phyloP scores from a whole-genome alignment of 2,329 filamentous ascomycete genomes.

The Arthrocladium fulminans region DNA sequence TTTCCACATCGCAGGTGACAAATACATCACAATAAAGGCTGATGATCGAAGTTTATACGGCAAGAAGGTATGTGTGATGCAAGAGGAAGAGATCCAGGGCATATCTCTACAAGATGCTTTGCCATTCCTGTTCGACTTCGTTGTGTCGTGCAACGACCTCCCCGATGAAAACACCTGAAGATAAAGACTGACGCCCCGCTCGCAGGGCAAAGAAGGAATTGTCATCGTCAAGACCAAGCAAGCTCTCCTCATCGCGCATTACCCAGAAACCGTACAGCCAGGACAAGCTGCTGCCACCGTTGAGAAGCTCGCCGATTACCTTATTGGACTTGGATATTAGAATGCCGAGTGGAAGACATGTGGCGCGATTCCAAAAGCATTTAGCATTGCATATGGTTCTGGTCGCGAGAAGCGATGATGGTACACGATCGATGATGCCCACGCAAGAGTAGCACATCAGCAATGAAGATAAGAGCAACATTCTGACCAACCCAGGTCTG shows the following conservation, averaged over 20 bases:
- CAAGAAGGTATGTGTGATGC: slow-evolving; percentile 58
- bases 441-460: not conserved
- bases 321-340: slow-evolving; percentile 68
- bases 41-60: slow-evolving; percentile 75
- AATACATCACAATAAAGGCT: slow-evolving; percentile 67
- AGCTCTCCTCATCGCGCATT: slow-evolving; percentile 81
- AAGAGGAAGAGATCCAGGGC: slow-evolving; percentile 4
- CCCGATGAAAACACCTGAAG: not conserved
- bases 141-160: too few relatives aligned
- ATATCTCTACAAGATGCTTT: not conserved
- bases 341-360: not conserved
- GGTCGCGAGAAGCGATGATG: not conserved
- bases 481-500: too few relatives aligned
- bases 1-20: slow-evolving; percentile 64
- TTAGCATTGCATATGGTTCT: slow-evolving; percentile 1
- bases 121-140: too few relatives aligned
- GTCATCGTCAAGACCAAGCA: slow-evolving; percentile 78
- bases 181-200: slow-evolving; percentile 9
- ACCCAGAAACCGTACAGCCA: slow-evolving; percentile 64
- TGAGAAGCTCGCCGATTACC: slow-evolving; percentile 78
- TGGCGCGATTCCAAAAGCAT: not conserved
- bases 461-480: not conserved
- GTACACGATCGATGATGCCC: not conserved
- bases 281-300: slow-evolving; percentile 70
- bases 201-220: slow-evolving; percentile 68